phyloP scores from a whole-genome alignment of 2,329 filamentous ascomycete genomes.

The Penicillium sp. region DNA sequence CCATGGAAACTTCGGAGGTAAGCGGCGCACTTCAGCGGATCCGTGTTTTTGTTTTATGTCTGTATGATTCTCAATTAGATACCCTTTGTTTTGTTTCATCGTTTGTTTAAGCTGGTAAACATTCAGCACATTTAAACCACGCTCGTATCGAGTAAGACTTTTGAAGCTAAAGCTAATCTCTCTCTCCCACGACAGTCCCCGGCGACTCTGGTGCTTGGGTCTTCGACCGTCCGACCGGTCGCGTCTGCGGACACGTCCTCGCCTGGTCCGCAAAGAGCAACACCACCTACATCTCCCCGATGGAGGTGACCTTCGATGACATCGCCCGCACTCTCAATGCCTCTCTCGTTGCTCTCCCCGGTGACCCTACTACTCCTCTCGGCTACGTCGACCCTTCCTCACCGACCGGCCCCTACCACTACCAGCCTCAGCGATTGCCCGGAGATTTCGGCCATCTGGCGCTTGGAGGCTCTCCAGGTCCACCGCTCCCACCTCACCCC shows the following conservation, averaged over 20 bases:
- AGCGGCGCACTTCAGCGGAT: conserved; percentile 29
- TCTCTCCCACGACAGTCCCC: conserved; percentile 47
- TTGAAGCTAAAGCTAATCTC: conserved; percentile 24
- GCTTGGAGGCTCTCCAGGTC: conserved; percentile 2
- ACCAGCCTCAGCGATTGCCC: conserved; percentile 20
- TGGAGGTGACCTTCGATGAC: conserved; percentile 86
- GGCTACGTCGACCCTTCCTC: conserved; percentile 18
- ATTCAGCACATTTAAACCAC: conserved; percentile 12
- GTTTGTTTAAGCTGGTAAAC: conserved; percentile 21
- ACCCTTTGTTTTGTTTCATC: conserved; percentile 20
- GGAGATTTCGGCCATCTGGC: conserved; percentile 22
- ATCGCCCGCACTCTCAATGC: conserved; percentile 79
- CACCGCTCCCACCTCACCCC: conserved; percentile 14
- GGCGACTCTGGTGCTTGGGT: conserved; percentile 95
- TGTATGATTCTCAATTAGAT: conserved; percentile 26
- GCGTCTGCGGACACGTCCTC: conserved; percentile 85
- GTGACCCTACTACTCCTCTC: conserved; percentile 33
- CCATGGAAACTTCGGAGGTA: conserved; percentile 60
- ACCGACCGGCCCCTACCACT: conserved; percentile 16
- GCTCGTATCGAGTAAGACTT: conserved; percentile 20
- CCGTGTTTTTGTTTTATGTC: conserved; percentile 18
- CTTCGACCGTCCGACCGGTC: conserved; percentile 74
- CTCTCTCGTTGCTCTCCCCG: conserved; percentile 69
- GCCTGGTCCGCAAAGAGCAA: conserved; percentile 81
- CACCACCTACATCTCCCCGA: conserved; percentile 90